Percentiles rank a stretch among this genome's conserved stretches.
These are phyloP conservation scores for Trametes meyenii DNA, from an alignment of 768 basidiomycete genomes.

Conservation along the genomic window DNA sequence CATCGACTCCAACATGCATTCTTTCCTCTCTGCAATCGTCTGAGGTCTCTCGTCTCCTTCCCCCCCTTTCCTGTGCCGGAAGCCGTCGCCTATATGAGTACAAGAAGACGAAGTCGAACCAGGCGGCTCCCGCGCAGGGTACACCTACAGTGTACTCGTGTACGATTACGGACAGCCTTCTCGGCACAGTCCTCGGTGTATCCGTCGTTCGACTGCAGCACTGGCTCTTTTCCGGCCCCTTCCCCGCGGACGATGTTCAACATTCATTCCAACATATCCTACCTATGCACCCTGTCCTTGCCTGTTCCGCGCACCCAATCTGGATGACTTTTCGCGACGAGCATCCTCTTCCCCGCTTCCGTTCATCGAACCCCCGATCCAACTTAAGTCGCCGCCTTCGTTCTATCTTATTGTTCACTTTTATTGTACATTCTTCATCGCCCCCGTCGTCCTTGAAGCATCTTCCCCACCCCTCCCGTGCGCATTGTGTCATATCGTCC, in stretches of 20 bases:
- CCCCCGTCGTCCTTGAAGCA: slow-evolving; percentile 23
- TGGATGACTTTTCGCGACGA: slow-evolving; percentile 45
- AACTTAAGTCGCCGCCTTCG: slow-evolving; percentile 46
- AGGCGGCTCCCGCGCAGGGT: slow-evolving; percentile 22
- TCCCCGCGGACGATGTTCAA: slow-evolving; percentile 33
- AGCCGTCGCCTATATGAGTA: slow-evolving; percentile 28
- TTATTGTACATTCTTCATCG: slow-evolving; percentile 50
- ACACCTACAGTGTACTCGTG: slow-evolving; percentile 29
- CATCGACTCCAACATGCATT: slow-evolving; percentile 40
- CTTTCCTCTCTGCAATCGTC: slow-evolving; percentile 58
- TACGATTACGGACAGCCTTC: slow-evolving; percentile 33
- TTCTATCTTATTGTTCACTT: slow-evolving; percentile 87
- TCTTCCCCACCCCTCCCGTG: slow-evolving; percentile 21
- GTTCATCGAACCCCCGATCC: slow-evolving; percentile 35
- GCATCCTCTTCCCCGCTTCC: slow-evolving; percentile 44
- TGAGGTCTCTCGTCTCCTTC: slow-evolving; percentile 34
- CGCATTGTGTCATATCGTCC: slow-evolving; percentile 32
- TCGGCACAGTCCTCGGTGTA: slow-evolving; percentile 26
- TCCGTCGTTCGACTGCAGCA: slow-evolving; percentile 29
- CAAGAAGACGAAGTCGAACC: slow-evolving; percentile 26
- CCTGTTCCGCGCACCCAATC: slow-evolving; percentile 24
- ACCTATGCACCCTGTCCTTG: slow-evolving; percentile 39
- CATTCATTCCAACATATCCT: slow-evolving; percentile 48
- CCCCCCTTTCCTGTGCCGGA: slow-evolving; percentile 28
- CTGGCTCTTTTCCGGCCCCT: slow-evolving; percentile 31